Percentiles rank a stretch among this genome's conserved stretches.
Evolutionary conservation across 352 stramenopile genomes (phyloP).

Genomic region (Phytophthora chlamydospora): DNA sequence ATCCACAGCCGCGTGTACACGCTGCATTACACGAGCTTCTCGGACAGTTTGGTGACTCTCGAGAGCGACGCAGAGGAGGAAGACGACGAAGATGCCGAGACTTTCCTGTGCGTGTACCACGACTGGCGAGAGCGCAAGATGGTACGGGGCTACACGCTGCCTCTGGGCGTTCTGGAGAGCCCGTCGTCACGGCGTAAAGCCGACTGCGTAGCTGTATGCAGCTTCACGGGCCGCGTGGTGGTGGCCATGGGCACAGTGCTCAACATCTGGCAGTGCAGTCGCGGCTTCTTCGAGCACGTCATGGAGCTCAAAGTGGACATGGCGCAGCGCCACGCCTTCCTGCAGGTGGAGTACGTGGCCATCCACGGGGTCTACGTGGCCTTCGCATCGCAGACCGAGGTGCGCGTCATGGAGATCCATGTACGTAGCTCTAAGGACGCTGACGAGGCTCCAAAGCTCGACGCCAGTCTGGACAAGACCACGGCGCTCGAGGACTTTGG

Average conservation of each 20-base stretch:
- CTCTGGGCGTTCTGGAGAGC: constrained; percentile 72
- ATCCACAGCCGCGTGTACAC: constrained; percentile 76
- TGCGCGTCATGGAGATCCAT: constrained; percentile 86
- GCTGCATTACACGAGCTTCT: constrained; percentile 88
- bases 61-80: constrained; percentile 54
- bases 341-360: constrained; percentile 78
- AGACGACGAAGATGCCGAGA: constrained; percentile 65
- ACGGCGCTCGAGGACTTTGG: constrained; percentile 15
- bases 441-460: constrained; percentile 13
- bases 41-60: constrained; percentile 85
- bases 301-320: constrained; percentile 88
- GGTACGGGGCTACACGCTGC: constrained; percentile 84
- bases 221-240: constrained; percentile 80
- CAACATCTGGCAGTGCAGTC: constrained; percentile 89
- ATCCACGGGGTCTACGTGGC: constrained; percentile 84
- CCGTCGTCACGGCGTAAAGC: constrained; percentile 59
- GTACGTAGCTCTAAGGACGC: constrained; percentile 57
- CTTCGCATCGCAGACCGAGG: constrained; percentile 75
- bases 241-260: constrained; percentile 77
- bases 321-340: constrained; percentile 68
- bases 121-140: constrained; percentile 84
- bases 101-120: constrained; percentile 88
- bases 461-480: constrained; percentile 24
- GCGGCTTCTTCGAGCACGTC: constrained; percentile 89
- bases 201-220: constrained; percentile 81